Percentiles rank a stretch among this genome's conserved stretches.
phyloP scores from a whole-genome alignment of 768 basidiomycete species.

The Lactifluus volemus region DNA sequence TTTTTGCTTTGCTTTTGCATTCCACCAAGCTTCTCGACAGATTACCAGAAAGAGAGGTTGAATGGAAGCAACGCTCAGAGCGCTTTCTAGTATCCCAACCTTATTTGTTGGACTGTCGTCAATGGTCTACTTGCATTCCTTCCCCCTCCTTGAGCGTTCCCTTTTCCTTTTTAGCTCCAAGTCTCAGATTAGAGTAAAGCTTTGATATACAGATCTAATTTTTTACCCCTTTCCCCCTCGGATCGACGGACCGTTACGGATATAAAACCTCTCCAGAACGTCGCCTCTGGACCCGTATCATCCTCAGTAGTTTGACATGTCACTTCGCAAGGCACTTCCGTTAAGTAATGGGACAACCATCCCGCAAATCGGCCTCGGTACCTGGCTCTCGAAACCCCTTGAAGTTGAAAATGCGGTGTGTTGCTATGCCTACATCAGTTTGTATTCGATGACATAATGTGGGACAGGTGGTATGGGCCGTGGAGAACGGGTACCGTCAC shows the following conservation, averaged over 20 bases:
- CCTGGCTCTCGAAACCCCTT: constrained; percentile 67
- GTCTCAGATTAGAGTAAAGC: too few species aligned
- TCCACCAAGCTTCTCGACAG: neutral
- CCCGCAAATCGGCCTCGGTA: constrained; percentile 76
- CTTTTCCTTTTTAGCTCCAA: too few species aligned
- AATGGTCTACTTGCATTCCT: too few species aligned
- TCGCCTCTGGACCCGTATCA: too few species aligned
- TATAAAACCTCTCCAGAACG: too few species aligned
- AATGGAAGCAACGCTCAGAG: neutral
- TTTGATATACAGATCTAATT: too few species aligned
- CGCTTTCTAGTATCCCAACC: neutral
- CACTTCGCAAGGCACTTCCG: constrained; percentile 30
- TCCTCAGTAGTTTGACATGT: constrained; percentile 27
- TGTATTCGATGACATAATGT: neutral
- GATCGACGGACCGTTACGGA: too few species aligned
- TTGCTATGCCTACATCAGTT: neutral
- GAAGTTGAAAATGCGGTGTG: constrained; percentile 69
- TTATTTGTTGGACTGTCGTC: too few species aligned
- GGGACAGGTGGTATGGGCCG: constrained; percentile 61
- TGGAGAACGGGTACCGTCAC: constrained; percentile 72
- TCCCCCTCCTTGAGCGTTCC: too few species aligned
- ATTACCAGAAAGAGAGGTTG: neutral
- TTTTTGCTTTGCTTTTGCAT: too few species aligned
- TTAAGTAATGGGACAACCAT: constrained; percentile 44
- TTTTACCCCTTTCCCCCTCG: too few species aligned